phyloP scores from a whole-genome alignment of 2,329 filamentous ascomycete genomes.

The Cytospora paraplurivora region DNA sequence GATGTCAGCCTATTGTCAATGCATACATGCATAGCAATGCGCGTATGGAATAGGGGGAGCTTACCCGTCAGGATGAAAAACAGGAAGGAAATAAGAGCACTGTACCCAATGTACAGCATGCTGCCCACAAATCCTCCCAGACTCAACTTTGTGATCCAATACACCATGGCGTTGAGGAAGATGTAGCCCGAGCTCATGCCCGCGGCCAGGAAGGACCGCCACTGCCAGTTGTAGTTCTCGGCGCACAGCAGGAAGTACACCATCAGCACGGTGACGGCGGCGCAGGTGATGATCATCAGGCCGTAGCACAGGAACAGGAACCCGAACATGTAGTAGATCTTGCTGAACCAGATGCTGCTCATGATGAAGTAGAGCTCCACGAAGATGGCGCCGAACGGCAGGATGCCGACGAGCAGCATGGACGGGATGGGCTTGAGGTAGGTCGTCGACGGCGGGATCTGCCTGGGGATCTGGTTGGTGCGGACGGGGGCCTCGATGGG shows the following conservation, averaged over 20 bases:
- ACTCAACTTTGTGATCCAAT: slow-evolving; percentile 85
- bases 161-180: slow-evolving; percentile 86
- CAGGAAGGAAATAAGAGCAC: slow-evolving; percentile 81
- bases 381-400: slow-evolving; percentile 96
- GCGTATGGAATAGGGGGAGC: slow-evolving; percentile 43
- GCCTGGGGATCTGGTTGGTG: slow-evolving; percentile 96
- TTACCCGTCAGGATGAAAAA: slow-evolving; percentile 93
- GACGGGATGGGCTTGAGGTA: slow-evolving; percentile 87
- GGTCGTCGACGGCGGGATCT: slow-evolving; percentile 82
- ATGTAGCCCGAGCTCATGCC: slow-evolving; percentile 91
- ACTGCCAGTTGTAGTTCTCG: slow-evolving; percentile 99
- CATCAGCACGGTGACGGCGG: slow-evolving; percentile 88
- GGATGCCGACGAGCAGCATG: slow-evolving; percentile 86
- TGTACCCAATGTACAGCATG: slow-evolving; percentile 93
- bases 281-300: slow-evolving; percentile 94
- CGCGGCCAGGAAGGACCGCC: slow-evolving; percentile 89
- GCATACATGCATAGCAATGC: not conserved
- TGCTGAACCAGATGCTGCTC: slow-evolving; percentile 97
- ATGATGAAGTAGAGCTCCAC: slow-evolving; percentile 99
- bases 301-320: slow-evolving; percentile 98
- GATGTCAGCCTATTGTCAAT: slow-evolving; percentile 31
- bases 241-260: slow-evolving; percentile 95
- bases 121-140: slow-evolving; percentile 83
- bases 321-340: slow-evolving; percentile 99
- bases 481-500: slow-evolving; percentile 79